Evolutionary conservation across 169 alveolate species (phyloP).

Genomic region (Amoebophrya sp.): DNA sequence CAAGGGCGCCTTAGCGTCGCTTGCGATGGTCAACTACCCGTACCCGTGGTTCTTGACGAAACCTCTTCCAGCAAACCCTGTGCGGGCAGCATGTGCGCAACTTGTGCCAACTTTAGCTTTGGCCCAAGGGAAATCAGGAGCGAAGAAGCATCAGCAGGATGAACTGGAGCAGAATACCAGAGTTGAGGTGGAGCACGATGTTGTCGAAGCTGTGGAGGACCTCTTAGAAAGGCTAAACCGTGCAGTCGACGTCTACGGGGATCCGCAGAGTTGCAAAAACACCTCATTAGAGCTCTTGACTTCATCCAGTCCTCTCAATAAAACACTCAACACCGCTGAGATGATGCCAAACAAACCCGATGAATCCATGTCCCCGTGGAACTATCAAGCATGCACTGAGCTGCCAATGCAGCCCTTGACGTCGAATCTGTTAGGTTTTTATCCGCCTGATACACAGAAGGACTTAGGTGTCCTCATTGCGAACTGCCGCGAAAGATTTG

Average conservation of each 20-base stretch:
- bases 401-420: neutral
- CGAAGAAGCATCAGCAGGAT: neutral
- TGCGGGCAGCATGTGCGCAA: neutral
- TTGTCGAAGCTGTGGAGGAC: neutral
- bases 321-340: neutral
- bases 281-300: neutral
- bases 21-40: slow-evolving; percentile 7
- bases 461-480: neutral
- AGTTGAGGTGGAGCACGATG: too few relatives aligned
- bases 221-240: neutral
- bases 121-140: neutral
- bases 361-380: neutral
- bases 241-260: neutral
- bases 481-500: neutral
- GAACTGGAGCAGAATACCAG: neutral
- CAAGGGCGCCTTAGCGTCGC: neutral
- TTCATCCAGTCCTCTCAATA: neutral
- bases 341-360: too few relatives aligned
- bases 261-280: neutral
- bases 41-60: neutral
- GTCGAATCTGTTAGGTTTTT: neutral
- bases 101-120: neutral
- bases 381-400: neutral
- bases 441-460: neutral
- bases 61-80: neutral